These are phyloP conservation scores for Oxyria digyna DNA, from an alignment of 148 eudicot species.

Conservation along the genomic window DNA sequence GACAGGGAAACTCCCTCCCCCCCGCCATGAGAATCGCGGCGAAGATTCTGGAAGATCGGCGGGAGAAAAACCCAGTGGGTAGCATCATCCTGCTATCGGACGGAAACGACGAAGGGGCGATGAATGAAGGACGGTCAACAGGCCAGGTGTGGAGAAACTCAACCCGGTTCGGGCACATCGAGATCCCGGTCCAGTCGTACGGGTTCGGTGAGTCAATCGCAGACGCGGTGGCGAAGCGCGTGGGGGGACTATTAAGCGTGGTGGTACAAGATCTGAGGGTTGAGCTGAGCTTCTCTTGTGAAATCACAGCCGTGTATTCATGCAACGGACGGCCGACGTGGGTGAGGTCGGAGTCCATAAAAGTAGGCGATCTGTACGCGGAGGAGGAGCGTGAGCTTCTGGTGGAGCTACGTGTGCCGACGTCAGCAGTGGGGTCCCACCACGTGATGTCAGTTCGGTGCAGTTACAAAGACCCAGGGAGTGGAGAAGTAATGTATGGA, in stretches of 20 bases:
- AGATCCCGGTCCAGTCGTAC: conserved; percentile 43
- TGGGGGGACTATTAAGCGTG: conserved; percentile 34
- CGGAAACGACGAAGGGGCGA: conserved; percentile 18
- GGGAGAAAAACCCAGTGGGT: conserved; percentile 46
- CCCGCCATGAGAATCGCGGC: conserved; percentile 66
- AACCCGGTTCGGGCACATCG: conserved; percentile 31
- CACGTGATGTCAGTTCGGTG: conserved; percentile 55
- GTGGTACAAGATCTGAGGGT: conserved; percentile 53
- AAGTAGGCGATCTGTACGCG: conserved; percentile 52
- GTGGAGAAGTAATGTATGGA: conserved; percentile 37
- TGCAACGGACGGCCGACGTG: conserved; percentile 33
- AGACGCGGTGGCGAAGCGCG: conserved; percentile 27
- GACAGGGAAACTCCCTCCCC: conserved; percentile 20
- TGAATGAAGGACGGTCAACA: background rate
- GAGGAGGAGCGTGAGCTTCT: conserved; percentile 67
- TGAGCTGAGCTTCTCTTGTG: conserved; percentile 41
- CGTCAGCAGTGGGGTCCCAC: conserved; percentile 37
- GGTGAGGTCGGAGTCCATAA: conserved; percentile 31
- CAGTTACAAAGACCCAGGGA: conserved; percentile 45
- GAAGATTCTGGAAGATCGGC: conserved; percentile 69
- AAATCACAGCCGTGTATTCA: conserved; percentile 57
- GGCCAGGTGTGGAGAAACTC: background rate
- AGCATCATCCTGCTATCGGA: conserved; percentile 45
- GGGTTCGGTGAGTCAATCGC: conserved; percentile 22
- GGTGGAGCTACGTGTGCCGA: conserved; percentile 60